Evolutionary conservation across 805 yeast genomes (phyloP).

Genomic region (Blastobotrys attinorum): DNA sequence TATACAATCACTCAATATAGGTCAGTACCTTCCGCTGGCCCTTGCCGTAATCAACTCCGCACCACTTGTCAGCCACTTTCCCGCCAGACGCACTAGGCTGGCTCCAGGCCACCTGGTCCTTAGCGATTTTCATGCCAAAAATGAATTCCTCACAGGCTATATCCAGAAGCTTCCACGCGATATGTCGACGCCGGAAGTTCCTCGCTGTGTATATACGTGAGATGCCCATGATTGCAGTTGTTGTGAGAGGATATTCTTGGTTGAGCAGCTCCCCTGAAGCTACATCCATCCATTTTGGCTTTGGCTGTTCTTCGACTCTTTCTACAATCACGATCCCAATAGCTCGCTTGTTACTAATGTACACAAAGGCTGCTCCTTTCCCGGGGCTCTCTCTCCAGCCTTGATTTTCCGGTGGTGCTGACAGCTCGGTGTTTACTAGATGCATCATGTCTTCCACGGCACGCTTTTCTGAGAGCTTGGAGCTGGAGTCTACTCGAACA

Average conservation of each 20-base stretch:
- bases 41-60: not conserved
- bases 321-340: conserved; percentile 18
- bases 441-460: conserved; percentile 31
- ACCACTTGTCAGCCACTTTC: conserved; percentile 33
- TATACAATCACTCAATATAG: conserved; percentile 1
- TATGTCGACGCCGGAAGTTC: conserved; percentile 36
- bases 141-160: conserved; percentile 33
- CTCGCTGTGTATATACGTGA: conserved; percentile 33
- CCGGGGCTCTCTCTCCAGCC: conserved; percentile 15
- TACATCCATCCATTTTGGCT: conserved; percentile 24
- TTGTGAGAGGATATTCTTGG: conserved; percentile 18
- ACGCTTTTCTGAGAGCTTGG: conserved; percentile 17
- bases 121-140: conserved; percentile 37
- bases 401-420: conserved; percentile 37
- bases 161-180: conserved; percentile 35
- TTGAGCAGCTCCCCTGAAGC: conserved; percentile 34
- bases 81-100: conserved; percentile 54
- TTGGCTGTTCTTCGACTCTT: conserved; percentile 12
- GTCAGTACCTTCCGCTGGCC: not conserved
- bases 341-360: conserved; percentile 28
- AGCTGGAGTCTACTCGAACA: conserved; percentile 22
- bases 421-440: conserved; percentile 43
- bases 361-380: conserved; percentile 32
- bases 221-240: conserved; percentile 31
- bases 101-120: conserved; percentile 43